Evolutionary conservation across 352 stramenopile genomes (phyloP).

Genomic region (Ophiocytium majus): DNA sequence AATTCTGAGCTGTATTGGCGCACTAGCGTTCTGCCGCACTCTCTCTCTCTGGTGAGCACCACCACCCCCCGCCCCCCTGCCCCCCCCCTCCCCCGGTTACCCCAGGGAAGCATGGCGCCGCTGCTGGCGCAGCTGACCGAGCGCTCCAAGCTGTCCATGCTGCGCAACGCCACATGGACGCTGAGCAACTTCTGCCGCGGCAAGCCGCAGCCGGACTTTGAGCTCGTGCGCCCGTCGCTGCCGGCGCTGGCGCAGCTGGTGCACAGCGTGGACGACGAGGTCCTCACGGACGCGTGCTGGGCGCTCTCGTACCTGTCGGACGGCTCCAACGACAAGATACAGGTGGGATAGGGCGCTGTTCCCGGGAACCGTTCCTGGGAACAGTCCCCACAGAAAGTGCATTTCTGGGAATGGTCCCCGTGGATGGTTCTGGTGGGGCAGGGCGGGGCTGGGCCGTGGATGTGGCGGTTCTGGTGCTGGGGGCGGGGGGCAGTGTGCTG

Average conservation of each 20-base stretch:
- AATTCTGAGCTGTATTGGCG: too few species aligned
- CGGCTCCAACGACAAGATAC: constrained; percentile 96
- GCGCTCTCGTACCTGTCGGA: constrained; percentile 96
- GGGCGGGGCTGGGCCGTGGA: too few species aligned
- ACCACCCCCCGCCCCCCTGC: not conserved
- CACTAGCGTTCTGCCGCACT: too few species aligned
- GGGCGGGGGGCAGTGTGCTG: too few species aligned
- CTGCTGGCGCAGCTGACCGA: constrained; percentile 90
- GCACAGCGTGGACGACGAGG: constrained; percentile 93
- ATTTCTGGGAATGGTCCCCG: too few species aligned
- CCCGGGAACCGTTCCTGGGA: too few species aligned
- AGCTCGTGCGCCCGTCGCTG: constrained; percentile 87
- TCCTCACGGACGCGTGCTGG: constrained; percentile 99
- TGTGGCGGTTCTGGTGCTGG: too few species aligned
- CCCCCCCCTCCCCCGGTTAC: not conserved
- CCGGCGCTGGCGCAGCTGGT: constrained; percentile 93
- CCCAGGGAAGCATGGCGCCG: constrained; percentile 79
- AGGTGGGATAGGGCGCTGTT: too few species aligned
- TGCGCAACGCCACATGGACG: constrained; percentile 98
- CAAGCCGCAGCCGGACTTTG: constrained; percentile 91
- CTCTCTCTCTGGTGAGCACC: too few species aligned
- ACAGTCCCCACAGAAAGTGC: too few species aligned
- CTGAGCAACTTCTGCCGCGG: constrained; percentile 97
- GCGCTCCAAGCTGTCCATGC: constrained; percentile 91
- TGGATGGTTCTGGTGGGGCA: too few species aligned